phyloP scores from a whole-genome alignment of 2,329 filamentous ascomycete species.

The Talaromyces islandicus region DNA sequence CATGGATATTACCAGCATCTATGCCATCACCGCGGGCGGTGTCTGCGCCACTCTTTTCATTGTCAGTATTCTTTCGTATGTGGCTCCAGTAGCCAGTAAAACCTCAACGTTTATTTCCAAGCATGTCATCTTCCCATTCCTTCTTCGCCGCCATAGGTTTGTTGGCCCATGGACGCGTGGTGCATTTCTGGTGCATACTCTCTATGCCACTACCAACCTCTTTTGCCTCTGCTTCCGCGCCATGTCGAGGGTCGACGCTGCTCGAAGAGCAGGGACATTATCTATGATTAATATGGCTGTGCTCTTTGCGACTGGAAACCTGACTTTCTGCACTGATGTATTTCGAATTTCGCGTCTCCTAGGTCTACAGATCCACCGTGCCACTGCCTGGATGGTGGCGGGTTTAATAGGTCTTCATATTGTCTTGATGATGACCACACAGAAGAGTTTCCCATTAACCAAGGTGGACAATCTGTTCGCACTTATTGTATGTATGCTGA shows the following conservation, averaged over 20 bases:
- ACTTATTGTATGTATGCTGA: too few species aligned
- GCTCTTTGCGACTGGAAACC: slow-evolving; percentile 15
- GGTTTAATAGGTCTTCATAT: slow-evolving; percentile 16
- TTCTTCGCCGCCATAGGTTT: slow-evolving; percentile 14
- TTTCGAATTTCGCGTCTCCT: slow-evolving; percentile 14
- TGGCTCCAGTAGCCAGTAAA: neutral
- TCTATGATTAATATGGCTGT: slow-evolving; percentile 20
- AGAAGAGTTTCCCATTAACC: too few species aligned
- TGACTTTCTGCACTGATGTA: slow-evolving; percentile 15
- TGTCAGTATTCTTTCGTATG: slow-evolving; percentile 1
- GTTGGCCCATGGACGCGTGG: slow-evolving; percentile 14
- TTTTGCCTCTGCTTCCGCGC: neutral
- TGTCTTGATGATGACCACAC: neutral
- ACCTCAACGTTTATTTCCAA: neutral
- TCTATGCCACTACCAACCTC: neutral
- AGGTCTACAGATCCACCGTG: slow-evolving; percentile 15
- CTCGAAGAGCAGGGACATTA: slow-evolving; percentile 13
- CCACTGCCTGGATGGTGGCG: slow-evolving; percentile 16
- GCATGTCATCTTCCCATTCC: slow-evolving; percentile 13
- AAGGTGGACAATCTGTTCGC: too few species aligned
- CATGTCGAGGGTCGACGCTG: neutral
- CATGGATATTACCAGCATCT: slow-evolving; percentile 2
- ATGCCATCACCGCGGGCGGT: neutral
- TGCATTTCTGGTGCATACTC: slow-evolving; percentile 10
- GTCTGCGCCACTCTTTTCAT: neutral